Evolutionary conservation across 2,329 filamentous ascomycete genomes (phyloP).

Genomic region (Aspergillus sp.): DNA sequence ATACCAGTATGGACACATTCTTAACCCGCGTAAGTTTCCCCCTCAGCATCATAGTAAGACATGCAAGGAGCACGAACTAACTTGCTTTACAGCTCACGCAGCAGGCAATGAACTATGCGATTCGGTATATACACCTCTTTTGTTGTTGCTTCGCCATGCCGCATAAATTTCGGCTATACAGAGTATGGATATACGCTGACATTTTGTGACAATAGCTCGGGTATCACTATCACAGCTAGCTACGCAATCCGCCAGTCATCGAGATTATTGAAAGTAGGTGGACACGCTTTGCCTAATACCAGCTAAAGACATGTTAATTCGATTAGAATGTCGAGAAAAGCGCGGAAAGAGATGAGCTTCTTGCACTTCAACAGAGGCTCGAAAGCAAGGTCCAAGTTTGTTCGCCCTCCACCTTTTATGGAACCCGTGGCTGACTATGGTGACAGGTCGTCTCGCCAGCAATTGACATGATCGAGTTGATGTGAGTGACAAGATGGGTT

Average conservation of each 20-base stretch:
- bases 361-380: constrained; percentile 68
- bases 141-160: neutral
- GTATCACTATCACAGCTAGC: constrained; percentile 78
- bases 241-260: constrained; percentile 84
- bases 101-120: constrained; percentile 90
- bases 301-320: constrained; percentile 6
- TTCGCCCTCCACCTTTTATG: constrained; percentile 11
- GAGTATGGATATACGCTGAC: constrained; percentile 10
- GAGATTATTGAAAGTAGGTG: constrained; percentile 65
- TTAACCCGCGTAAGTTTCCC: constrained; percentile 54
- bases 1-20: constrained; percentile 67
- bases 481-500: constrained; percentile 51
- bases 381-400: constrained; percentile 80
- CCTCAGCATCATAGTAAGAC: constrained; percentile 14
- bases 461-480: constrained; percentile 89
- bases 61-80: constrained; percentile 18
- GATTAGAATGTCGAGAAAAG: constrained; percentile 65
- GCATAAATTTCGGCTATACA: constrained; percentile 14
- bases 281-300: neutral
- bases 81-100: constrained; percentile 56
- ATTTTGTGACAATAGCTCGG: constrained; percentile 53
- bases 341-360: constrained; percentile 69
- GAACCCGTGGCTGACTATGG: neutral
- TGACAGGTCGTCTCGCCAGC: constrained; percentile 78
- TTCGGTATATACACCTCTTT: constrained; percentile 50